Evolutionary conservation across 257 asterid genomes (phyloP).

Genomic region (Gardenia jasminoides): DNA sequence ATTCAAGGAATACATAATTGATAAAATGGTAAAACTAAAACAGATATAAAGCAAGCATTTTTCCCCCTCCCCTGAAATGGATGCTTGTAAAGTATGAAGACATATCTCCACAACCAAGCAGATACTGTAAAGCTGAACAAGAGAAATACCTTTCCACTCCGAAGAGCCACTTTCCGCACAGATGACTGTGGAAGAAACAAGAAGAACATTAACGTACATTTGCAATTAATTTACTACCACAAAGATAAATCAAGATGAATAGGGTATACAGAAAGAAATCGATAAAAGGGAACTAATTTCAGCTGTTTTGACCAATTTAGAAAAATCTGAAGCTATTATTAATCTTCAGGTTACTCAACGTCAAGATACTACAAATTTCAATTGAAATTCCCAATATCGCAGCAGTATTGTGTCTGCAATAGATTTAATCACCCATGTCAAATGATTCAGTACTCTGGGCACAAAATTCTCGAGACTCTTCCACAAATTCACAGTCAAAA

Average conservation of each 20-base stretch:
- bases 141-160: constrained; percentile 68
- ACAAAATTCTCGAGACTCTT: neutral
- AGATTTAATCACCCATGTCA: no score
- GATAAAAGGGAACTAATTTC: neutral
- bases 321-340: no score
- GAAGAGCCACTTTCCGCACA: constrained; percentile 75
- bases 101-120: neutral
- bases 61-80: neutral
- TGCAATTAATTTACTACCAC: neutral
- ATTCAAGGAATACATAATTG: neutral
- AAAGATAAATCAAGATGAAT: neutral
- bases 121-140: neutral
- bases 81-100: neutral
- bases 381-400: neutral
- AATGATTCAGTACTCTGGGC: neutral
- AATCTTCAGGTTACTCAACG: neutral
- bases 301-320: no score
- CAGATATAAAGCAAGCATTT: neutral
- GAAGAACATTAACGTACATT: constrained; percentile 17
- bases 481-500: neutral
- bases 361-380: neutral
- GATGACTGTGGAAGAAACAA: constrained; percentile 70
- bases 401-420: neutral
- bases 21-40: neutral
- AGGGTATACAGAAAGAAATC: neutral